Conservation (phyloP, 2,329 filamentous ascomycete genomes). For the Pezicula rhizophila region DNA sequence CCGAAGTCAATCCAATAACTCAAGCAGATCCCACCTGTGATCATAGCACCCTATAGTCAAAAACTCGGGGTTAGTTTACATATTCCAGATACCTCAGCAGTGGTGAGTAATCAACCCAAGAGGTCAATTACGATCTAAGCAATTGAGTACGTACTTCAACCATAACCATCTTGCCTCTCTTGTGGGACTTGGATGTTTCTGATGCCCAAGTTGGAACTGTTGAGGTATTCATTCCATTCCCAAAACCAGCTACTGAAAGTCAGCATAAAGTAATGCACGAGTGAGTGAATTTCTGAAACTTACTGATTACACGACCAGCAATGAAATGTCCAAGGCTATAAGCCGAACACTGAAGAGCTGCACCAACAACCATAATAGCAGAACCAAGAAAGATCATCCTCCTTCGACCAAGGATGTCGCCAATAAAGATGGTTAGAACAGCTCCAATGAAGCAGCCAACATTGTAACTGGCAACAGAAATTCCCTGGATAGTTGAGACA, state of each 20-base stretch:
- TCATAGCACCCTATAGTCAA: slow-evolving; percentile 35
- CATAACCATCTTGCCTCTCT: slow-evolving; percentile 55
- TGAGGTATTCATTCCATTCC: slow-evolving; percentile 44
- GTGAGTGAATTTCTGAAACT: too few relatives aligned
- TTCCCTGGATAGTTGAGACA: slow-evolving; percentile 32
- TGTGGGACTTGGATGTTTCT: slow-evolving; percentile 50
- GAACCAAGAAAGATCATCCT: slow-evolving; percentile 51
- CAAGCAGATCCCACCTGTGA: slow-evolving; percentile 49
- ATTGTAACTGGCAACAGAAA: slow-evolving; percentile 51
- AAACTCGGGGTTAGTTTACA: too few relatives aligned
- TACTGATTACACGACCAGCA: slow-evolving; percentile 40
- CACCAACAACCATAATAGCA: slow-evolving; percentile 52
- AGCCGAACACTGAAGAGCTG: slow-evolving; percentile 34
- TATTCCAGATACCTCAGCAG: too few relatives aligned
- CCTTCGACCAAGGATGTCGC: slow-evolving; percentile 51
- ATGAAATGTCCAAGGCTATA: slow-evolving; percentile 48
- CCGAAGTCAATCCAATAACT: slow-evolving; percentile 58
- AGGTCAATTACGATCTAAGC: too few relatives aligned
- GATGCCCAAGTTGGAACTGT: slow-evolving; percentile 54
- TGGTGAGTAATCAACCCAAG: too few relatives aligned
- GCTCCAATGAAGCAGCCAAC: slow-evolving; percentile 52
- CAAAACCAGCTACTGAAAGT: slow-evolving; percentile 31
- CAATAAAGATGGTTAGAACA: slow-evolving; percentile 40
- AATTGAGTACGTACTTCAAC: slow-evolving; percentile 35
- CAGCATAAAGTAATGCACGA: not conserved